Percentiles rank a stretch among this genome's conserved stretches.
These are phyloP conservation scores for Debaryomyces robertsiae DNA, from an alignment of 1,139 yeast species.

Conservation along the genomic window DNA sequence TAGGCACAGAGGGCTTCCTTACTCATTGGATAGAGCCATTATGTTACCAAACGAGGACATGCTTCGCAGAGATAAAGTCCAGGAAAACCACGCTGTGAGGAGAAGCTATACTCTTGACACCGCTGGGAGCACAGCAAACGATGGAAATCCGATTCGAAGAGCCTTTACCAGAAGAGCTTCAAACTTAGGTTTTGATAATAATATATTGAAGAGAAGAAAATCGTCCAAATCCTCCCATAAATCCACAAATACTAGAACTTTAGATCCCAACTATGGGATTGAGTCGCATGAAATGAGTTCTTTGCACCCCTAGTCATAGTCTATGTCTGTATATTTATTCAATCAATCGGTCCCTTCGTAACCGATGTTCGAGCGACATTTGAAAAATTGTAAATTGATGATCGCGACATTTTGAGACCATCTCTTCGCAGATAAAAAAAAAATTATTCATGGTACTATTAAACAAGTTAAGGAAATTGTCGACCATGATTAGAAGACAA, in stretches of 20 bases:
- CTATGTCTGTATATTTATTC: too few relatives aligned
- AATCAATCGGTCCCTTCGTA: too few relatives aligned
- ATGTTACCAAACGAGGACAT: slow-evolving; percentile 78
- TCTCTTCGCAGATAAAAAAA: slow-evolving; percentile 7
- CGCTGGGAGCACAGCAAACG: slow-evolving; percentile 1
- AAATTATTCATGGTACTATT: slow-evolving; percentile 1
- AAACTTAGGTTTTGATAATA: slow-evolving; percentile 7
- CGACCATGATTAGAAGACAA: slow-evolving; percentile 74
- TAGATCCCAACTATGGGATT: not conserved
- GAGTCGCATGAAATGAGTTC: slow-evolving; percentile 7
- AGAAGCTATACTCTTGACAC: slow-evolving; percentile 35
- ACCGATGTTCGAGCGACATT: not conserved
- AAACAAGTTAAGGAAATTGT: not conserved
- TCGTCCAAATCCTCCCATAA: too few relatives aligned
- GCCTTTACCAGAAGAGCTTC: slow-evolving; percentile 12
- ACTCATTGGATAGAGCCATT: slow-evolving; percentile 90
- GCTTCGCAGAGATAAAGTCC: slow-evolving; percentile 66
- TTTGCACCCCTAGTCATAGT: not conserved
- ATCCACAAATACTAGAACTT: not conserved
- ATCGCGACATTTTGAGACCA: slow-evolving; percentile 6
- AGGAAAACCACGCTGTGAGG: slow-evolving; percentile 56
- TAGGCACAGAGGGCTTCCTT: slow-evolving; percentile 95
- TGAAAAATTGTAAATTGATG: not conserved
- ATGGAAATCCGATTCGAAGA: slow-evolving; percentile 9
- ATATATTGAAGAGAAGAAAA: slow-evolving; percentile 6